Conservation (phyloP, 768 basidiomycete species). For the Suillus brevipes region DNA sequence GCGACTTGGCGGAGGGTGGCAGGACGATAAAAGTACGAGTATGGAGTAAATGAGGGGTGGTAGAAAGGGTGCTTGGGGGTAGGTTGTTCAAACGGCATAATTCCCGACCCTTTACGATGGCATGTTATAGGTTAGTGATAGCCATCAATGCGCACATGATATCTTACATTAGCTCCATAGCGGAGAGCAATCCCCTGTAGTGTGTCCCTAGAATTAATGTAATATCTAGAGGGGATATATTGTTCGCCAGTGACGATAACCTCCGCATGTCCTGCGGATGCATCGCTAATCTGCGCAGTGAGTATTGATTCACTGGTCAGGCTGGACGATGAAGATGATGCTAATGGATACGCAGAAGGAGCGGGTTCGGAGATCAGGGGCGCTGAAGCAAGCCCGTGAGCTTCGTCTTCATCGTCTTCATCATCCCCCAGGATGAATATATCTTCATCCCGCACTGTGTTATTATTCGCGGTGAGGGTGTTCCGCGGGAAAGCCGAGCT, state of each 20-base stretch:
- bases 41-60: conserved; percentile 73
- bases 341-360: conserved; percentile 4
- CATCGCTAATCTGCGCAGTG: neutral
- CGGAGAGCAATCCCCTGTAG: conserved; percentile 64
- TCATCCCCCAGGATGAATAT: conserved; percentile 68
- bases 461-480: conserved; percentile 37
- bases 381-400: conserved; percentile 17
- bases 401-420: conserved; percentile 49
- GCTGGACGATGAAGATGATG: neutral
- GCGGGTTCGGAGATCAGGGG: neutral
- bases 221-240: conserved; percentile 42
- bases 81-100: conserved; percentile 69
- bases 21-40: conserved; percentile 60
- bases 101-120: conserved; percentile 45
- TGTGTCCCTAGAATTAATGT: conserved; percentile 58
- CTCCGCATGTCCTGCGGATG: conserved; percentile 2
- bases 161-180: conserved; percentile 60
- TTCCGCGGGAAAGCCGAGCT: conserved; percentile 21
- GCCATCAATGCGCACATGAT: neutral
- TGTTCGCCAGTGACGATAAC: neutral
- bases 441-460: conserved; percentile 59
- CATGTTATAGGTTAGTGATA: neutral
- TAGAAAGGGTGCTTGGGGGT: conserved; percentile 61
- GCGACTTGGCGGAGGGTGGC: conserved; percentile 40
- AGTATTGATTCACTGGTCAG: neutral